Evolutionary conservation across 768 basidiomycete genomes (phyloP), one percentile per base, ranked within the genome.

Genomic region (Coprinopsis marcescibilis): DNA sequence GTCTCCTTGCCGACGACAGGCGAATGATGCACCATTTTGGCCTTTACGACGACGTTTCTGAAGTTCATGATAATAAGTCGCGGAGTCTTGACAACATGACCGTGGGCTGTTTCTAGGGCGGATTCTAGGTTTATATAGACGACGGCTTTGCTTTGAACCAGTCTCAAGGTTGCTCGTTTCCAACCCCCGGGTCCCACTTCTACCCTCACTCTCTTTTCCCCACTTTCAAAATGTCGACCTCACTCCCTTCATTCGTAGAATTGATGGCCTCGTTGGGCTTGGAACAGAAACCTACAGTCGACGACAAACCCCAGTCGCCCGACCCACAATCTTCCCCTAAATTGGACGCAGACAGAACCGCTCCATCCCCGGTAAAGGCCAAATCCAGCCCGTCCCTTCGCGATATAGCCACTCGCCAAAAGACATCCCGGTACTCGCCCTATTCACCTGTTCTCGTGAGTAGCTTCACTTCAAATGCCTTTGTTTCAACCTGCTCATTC

Each of bases 171-270:
- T 63, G 64, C 60, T 58, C 52, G 60, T 66, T 65, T 64, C 64
- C 60, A 63, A 56, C 57, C 57, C 54, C 58, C 58, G 55, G 52
- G 49, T 58, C 52, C 55, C 43, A 51, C 51, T 57, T 36, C 44
- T 45, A 45, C 44, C 52, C 57, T 55, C 54, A 62, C 57, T 55
- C 50, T 50, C 55, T 52, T 55, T 53, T 56, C 55, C 59, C 58
- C 45, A 59, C 57, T 51, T 60, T 55, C 52, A 50, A 43, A 57
- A 87, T 83, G 83, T 46, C 45, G 5, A 70, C 83, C 60, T 65
- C 85, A 58, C 81, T 90, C 57, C 89, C 89, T 59, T 89, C 89
- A 47, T 91, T 91, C 63, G 81, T 88, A 49, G 82, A 89, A 68
- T 84, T 91, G 61, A 88, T 91, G 86, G 78, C 79, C 52, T 78